phyloP scores from a whole-genome alignment of 2,329 filamentous ascomycete species.

The Blastomyces percursus region DNA sequence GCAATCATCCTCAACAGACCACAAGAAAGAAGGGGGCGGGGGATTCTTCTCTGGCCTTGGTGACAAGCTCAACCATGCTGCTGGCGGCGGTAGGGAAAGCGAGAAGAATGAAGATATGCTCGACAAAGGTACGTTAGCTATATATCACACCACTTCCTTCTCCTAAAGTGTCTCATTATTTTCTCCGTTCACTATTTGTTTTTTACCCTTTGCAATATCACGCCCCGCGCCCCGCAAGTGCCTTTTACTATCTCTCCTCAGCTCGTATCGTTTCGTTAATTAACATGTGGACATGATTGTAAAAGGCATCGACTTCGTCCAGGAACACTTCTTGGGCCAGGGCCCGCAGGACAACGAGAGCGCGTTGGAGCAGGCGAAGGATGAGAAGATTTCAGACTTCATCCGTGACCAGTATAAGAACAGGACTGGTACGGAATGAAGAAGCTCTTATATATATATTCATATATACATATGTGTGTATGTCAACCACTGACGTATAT shows the following conservation, averaged over 20 bases:
- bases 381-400: slow-evolving; percentile 35
- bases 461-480: not conserved
- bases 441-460: not conserved
- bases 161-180: not conserved
- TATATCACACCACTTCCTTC: not conserved
- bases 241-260: not conserved
- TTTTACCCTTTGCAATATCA: not conserved
- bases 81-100: slow-evolving; percentile 60
- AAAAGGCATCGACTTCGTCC: slow-evolving; percentile 62
- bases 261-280: not conserved
- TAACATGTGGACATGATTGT: slow-evolving; percentile 1
- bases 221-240: not conserved
- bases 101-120: slow-evolving; percentile 77
- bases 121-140: slow-evolving; percentile 55
- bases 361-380: slow-evolving; percentile 71
- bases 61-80: slow-evolving; percentile 59
- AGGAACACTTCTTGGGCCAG: slow-evolving; percentile 61
- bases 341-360: slow-evolving; percentile 61
- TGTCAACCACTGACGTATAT: not conserved
- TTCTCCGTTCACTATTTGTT: not conserved
- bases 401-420: slow-evolving; percentile 24
- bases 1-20: slow-evolving; percentile 10
- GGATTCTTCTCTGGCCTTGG: slow-evolving; percentile 50
- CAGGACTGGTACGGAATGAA: slow-evolving; percentile 7
- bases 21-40: slow-evolving; percentile 25